Base-by-base conservation (phyloP, 1,139 yeast species). In the Yamadazyma diospyri region DNA sequence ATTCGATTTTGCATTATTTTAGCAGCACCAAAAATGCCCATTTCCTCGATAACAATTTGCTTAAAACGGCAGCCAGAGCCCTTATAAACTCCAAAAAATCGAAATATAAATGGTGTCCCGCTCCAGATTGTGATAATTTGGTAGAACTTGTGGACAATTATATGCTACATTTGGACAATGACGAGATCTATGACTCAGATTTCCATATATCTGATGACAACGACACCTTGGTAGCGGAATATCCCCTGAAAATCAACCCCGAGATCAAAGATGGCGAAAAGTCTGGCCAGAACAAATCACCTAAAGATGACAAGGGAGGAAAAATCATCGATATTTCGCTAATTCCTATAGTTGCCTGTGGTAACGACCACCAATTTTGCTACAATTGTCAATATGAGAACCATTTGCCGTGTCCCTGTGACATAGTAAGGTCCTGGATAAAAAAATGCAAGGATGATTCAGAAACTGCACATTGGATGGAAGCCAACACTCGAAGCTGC, bases 381-480 rank as follows among this genome's bases (percentile, higher is more conserved):
- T 83, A 81, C 47, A 65, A 70, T 15, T 92, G 99, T 55, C 76
- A 76, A 16, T 69, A 65, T 40, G 92, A 82, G 50, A 81, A 82
- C 46, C 99, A 92, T 56, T 62, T 78, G 18, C 97, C 97, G 0
- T 76, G 86, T 23, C 86, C 94, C 1, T 92, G 99, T 52, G 60
- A 61, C 47, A 53, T 84, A 9, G 83, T 83, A 1, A 69, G 69
- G 37, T 57, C 61, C 32, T 92, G 99, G 99, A 67, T 82, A 24
- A 69, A 73, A 33, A 84, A 87, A 48, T 85, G 95, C 45, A 72
- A 71, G 39, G 94, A 87, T 53, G 98, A 92, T 52, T 78, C 94
- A 0, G 96, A 87, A 49, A 88, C 96, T 5, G 74, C 82, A 2
- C 77, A 82, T 47, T 92, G 97, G 97, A 80, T 92, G 22, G 71